phyloP scores from a whole-genome alignment of 2,329 filamentous ascomycete species.

The Trichocomaceae sp. region DNA sequence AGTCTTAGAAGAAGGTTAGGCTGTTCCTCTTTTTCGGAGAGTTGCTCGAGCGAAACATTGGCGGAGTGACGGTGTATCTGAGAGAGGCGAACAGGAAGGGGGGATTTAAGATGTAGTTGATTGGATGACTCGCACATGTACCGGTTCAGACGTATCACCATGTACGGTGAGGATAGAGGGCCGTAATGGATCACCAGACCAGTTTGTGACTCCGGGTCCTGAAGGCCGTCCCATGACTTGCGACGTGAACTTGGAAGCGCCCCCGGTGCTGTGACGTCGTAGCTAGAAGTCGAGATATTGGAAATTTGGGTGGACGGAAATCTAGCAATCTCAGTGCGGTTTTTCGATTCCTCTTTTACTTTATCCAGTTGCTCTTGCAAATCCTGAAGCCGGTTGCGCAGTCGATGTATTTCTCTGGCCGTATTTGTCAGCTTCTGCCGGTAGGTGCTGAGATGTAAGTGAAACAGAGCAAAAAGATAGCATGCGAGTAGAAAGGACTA shows the following conservation, averaged over 20 bases:
- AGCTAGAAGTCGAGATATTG: background rate
- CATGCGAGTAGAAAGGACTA: background rate
- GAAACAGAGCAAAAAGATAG: too few relatives aligned
- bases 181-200: constrained; percentile 30
- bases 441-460: too few relatives aligned
- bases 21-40: constrained; percentile 11
- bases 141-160: constrained; percentile 30
- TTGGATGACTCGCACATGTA: constrained; percentile 29
- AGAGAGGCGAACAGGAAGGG: constrained; percentile 10
- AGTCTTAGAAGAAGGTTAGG: constrained; percentile 7
- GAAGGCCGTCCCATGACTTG: constrained; percentile 16
- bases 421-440: background rate
- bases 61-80: constrained; percentile 3
- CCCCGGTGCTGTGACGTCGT: constrained; percentile 27
- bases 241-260: constrained; percentile 27
- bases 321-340: constrained; percentile 15
- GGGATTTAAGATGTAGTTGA: constrained; percentile 23
- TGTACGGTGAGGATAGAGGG: constrained; percentile 40
- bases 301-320: constrained; percentile 21
- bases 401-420: constrained; percentile 17
- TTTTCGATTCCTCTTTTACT: constrained; percentile 13
- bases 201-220: constrained; percentile 13
- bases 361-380: constrained; percentile 27
- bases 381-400: constrained; percentile 27
- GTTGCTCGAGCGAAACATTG: background rate